Conservation (phyloP, 371 early-diverging fungal genomes). For the Batkoa obscura region DNA sequence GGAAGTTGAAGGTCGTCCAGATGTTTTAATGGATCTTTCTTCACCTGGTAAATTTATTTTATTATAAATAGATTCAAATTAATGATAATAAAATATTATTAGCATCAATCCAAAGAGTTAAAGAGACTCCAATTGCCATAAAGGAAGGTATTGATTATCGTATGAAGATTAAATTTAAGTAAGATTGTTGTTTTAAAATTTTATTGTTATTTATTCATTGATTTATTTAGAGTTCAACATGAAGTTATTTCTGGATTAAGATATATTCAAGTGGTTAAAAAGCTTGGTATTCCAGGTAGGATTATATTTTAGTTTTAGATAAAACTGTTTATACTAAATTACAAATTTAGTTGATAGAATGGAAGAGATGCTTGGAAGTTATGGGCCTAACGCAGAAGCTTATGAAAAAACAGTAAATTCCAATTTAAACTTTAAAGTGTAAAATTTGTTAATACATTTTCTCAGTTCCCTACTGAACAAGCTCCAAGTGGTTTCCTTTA, state of each 20-base stretch:
- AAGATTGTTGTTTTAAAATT: neutral
- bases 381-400: slow-evolving; percentile 55
- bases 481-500: slow-evolving; percentile 83
- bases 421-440: neutral
- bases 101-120: slow-evolving; percentile 33
- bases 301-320: neutral
- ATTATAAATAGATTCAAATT: neutral
- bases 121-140: slow-evolving; percentile 57
- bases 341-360: slow-evolving; percentile 51
- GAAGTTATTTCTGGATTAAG: slow-evolving; percentile 89
- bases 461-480: slow-evolving; percentile 62
- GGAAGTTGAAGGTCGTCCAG: slow-evolving; percentile 59
- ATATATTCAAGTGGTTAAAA: slow-evolving; percentile 84
- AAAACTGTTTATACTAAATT: no score
- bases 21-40: slow-evolving; percentile 71
- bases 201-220: no score
- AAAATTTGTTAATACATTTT: neutral
- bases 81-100: neutral
- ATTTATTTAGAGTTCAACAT: slow-evolving; percentile 50
- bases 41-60: slow-evolving; percentile 20
- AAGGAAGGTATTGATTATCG: slow-evolving; percentile 91
- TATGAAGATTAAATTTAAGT: slow-evolving; percentile 74
- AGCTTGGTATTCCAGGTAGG: slow-evolving; percentile 36
- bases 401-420: slow-evolving; percentile 50
- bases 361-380: slow-evolving; percentile 92